Evolutionary conservation across 352 stramenopile species (phyloP), one percentile per base, ranked within the genome.

Genomic region (Pythium phragmitis): DNA sequence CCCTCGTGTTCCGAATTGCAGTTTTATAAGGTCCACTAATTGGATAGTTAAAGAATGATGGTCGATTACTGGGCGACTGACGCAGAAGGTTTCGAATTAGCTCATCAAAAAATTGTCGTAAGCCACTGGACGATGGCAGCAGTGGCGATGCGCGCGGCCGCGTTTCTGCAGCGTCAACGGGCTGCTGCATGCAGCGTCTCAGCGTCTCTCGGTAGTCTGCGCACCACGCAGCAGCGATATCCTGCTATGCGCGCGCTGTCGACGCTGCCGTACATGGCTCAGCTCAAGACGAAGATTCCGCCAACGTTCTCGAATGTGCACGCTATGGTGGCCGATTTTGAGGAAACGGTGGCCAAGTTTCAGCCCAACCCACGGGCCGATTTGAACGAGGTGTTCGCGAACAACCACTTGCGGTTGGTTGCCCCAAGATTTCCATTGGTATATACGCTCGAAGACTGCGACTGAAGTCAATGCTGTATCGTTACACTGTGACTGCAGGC

Each of bases 371-470:
- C 60, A 7, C 70, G 54, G 17, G 68, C 73, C n/a, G 64, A 76
- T 46, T 73, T 72, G 16, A 82, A 87, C 45, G 80, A 88, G 30
- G 78, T 91, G 14, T 91, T 91, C 37, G 77, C 80, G 17, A 91
- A 89, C 68, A 91, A 91, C 63, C 80, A 89, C 52, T 53, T 91
- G 54, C 61, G 74, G 80, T 85, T 43, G 6, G 21, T 39, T 28
- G 34, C 13, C 33, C 8, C 26, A 30, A 52, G 21, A 52, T 42
- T 14, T 63, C 28, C 21, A 37, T 42, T 42, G 37, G 9, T 42
- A 12, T 17, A 42, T 16, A 42, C 14, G 37, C 37, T 42, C 9
- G 6, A 42, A 4, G 9, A 55, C 2, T 26, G 48, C 8, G 11
- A 39, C 7, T 30, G 23, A 39, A 9, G 48, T 13, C 3, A 30